Evolutionary conservation across 1,284 basidiomycete species (phyloP), one percentile per base, ranked within the genome.

Genomic region (Cystobasidium pallidum): DNA sequence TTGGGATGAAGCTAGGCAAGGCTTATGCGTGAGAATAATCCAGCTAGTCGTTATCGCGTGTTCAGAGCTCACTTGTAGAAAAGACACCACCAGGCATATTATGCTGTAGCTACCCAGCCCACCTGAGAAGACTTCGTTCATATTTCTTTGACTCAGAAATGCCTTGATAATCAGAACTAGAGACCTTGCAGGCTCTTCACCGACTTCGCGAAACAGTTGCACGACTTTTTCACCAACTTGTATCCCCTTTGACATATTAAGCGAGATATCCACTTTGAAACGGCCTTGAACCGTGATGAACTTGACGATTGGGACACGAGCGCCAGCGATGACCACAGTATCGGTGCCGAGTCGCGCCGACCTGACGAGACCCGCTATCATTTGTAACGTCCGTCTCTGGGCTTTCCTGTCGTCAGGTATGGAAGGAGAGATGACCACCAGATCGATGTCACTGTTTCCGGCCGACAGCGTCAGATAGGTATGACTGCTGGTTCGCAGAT

Each of bases 71-170:
- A 57, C 54, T 21, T 57, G 95, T 58, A 99, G 83, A 80, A 98
- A 98, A 79, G 88, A 92, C 77, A 98, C 87, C 15, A 90, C 92
- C 73, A 98, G 82, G 80, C 92, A 95, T 68, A 97, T 94, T 75
- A 97, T 92, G 75, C 90, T 89, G 81, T 97, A 99, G 79, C 91
- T 93, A 10, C 95, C 94, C 19, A 99, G 82, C 0, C 96, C 95
- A 11, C 96, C 95, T 0, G 90, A 91, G 81, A 89, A 98, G 15
- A 98, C 95, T 81, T 99, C 95, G 80, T 97, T 98, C 92, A 98
- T 92, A 30, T 87, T 88, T 45, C 95, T 85, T 80, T 97, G 92
- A 75, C 86, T 87, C 70, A 99, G 85, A 80, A 97, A 95, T 3
- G 89, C 87, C 82, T 99, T 99, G 78, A 91, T 88, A 74, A 95